Percentiles rank a stretch among this genome's conserved stretches.
These are phyloP conservation scores for Zangia roseola DNA, from an alignment of 768 basidiomycete species.

Conservation along the genomic window DNA sequence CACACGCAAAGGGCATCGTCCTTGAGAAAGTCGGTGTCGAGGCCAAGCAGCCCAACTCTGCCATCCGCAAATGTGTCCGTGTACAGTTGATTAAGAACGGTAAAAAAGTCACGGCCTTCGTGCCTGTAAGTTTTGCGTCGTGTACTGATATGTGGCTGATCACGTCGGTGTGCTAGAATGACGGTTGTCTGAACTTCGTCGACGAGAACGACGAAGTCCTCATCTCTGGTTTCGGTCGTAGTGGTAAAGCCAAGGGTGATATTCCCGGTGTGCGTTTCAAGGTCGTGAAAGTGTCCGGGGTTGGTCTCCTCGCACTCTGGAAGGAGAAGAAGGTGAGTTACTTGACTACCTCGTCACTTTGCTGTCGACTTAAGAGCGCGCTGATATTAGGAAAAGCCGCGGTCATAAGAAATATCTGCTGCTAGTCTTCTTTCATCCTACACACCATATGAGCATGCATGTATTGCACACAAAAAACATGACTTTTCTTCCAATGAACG, in stretches of 20 bases:
- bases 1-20: constrained; percentile 99
- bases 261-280: constrained; percentile 99
- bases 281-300: constrained; percentile 99
- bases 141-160: constrained; percentile 2
- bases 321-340: constrained; percentile 94
- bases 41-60: constrained; percentile 99
- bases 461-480: constrained; percentile 21
- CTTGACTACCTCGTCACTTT: background rate
- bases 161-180: constrained; percentile 54
- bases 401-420: constrained; percentile 41
- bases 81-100: constrained; percentile 99
- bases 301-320: constrained; percentile 97
- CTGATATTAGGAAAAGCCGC: constrained; percentile 64
- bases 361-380: background rate
- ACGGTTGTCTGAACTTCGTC: constrained; percentile 97
- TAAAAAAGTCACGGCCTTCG: constrained; percentile 99
- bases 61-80: constrained; percentile 99
- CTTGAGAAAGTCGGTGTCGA: constrained; percentile 99
- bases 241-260: constrained; percentile 99
- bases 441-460: constrained; percentile 26
- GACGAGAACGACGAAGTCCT: constrained; percentile 99
- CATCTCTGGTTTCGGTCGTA: constrained; percentile 99
- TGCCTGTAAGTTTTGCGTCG: constrained; percentile 66
- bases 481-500: constrained; percentile 20
- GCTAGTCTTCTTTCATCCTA: constrained; percentile 9